Conservation (phyloP, 2,329 filamentous ascomycete species). For the Reticulascus tulasneorum region DNA sequence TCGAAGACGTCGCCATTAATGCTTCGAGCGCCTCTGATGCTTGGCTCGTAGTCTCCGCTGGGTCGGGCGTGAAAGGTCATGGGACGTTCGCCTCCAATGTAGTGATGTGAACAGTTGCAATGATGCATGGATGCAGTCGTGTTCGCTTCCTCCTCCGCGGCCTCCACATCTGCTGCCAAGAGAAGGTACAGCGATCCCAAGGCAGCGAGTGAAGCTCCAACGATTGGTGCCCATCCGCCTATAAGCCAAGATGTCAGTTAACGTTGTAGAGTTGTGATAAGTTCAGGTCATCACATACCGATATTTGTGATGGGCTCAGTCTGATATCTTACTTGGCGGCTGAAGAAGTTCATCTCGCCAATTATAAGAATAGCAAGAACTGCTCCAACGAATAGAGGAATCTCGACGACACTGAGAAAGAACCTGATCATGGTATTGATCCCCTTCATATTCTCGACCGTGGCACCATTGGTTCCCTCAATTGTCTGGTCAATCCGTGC, state of each 20-base stretch:
- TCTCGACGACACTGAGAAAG: slow-evolving; percentile 52
- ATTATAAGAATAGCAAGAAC: slow-evolving; percentile 56
- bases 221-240: slow-evolving; percentile 59
- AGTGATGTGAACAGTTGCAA: slow-evolving; percentile 4
- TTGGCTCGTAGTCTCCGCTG: not conserved
- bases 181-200: slow-evolving; percentile 56
- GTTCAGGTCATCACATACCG: slow-evolving; percentile 35
- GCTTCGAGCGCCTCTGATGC: not conserved
- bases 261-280: not conserved
- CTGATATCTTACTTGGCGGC: slow-evolving; percentile 48
- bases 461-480: slow-evolving; percentile 52
- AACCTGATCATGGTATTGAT: slow-evolving; percentile 52
- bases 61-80: not conserved
- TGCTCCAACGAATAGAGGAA: slow-evolving; percentile 55
- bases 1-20: not conserved
- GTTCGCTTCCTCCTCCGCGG: not conserved
- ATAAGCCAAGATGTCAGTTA: not conserved
- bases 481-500: slow-evolving; percentile 35
- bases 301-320: slow-evolving; percentile 61
- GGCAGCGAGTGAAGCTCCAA: slow-evolving; percentile 53
- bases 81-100: not conserved
- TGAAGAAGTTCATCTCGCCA: slow-evolving; percentile 64
- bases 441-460: slow-evolving; percentile 44
- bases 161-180: slow-evolving; percentile 30
- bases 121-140: slow-evolving; percentile 11